A percentile compares a stretch with the other conserved stretches of the same genome.
Conservation (phyloP, 441 rosid species). For the Theobroma grandiflorum region DNA sequence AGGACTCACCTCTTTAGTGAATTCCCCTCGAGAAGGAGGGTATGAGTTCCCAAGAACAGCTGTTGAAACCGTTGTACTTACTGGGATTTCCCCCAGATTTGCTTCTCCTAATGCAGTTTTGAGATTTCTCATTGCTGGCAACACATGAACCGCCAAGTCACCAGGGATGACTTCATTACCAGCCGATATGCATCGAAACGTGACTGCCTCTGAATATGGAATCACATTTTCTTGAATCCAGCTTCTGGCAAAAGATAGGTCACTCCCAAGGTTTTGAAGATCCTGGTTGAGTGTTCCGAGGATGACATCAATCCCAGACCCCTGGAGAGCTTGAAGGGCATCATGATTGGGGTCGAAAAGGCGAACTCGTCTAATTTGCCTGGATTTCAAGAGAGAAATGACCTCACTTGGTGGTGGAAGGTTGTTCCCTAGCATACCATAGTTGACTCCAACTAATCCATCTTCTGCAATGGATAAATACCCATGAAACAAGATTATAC, state of each 20-base stretch:
- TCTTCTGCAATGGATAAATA: not conserved
- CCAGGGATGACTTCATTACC: conserved; percentile 36
- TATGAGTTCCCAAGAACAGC: conserved; percentile 12
- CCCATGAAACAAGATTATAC: not conserved
- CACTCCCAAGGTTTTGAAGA: conserved; percentile 22
- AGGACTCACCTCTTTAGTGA: not conserved
- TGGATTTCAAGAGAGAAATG: conserved; percentile 9
- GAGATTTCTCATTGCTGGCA: conserved; percentile 30
- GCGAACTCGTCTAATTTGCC: conserved; percentile 8
- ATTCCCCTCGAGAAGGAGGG: conserved; percentile 27
- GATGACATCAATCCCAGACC: conserved; percentile 25
- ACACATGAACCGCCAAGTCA: not conserved
- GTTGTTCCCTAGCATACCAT: conserved; percentile 16
- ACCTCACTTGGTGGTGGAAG: conserved; percentile 26
- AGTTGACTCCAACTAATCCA: conserved; percentile 30
- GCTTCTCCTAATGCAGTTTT: not conserved
- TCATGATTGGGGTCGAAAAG: conserved; percentile 26
- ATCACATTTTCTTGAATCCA: conserved; percentile 29
- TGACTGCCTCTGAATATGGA: not conserved
- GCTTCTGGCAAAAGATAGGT: conserved; percentile 3
- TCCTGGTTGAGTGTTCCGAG: conserved; percentile 28
- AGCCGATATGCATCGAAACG: conserved; percentile 13
- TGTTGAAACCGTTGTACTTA: conserved; percentile 19
- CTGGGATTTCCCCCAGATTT: not conserved
- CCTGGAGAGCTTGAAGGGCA: conserved; percentile 17